phyloP scores from a whole-genome alignment of 495 filamentous ascomycete species.

The Tuber indicum region DNA sequence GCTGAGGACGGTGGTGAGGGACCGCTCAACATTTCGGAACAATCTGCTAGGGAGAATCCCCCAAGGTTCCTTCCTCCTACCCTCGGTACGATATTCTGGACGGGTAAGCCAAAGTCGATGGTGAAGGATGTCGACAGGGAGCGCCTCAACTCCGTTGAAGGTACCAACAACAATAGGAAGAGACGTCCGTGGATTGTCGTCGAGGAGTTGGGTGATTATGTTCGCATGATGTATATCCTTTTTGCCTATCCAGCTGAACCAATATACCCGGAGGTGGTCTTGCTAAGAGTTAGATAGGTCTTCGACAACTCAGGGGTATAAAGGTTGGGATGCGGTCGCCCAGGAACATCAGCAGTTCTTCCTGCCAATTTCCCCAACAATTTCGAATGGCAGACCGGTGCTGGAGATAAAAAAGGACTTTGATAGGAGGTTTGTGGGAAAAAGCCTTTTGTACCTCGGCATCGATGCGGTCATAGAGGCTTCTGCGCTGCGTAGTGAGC shows the following conservation, averaged over 20 bases:
- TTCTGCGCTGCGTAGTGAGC: neutral
- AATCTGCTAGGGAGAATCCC: neutral
- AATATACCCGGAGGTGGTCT: neutral
- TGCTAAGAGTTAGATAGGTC: neutral
- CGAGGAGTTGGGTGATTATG: neutral
- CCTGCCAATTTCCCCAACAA: neutral
- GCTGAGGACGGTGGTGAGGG: neutral
- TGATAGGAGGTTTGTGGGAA: neutral
- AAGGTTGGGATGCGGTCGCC: neutral
- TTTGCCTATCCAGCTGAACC: neutral
- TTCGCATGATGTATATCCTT: neutral
- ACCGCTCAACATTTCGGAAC: neutral
- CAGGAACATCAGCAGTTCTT: neutral
- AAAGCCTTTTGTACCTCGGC: neutral
- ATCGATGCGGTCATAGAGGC: neutral
- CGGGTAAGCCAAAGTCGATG: neutral
- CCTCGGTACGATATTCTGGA: neutral
- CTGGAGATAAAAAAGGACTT: neutral
- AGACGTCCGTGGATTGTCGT: neutral
- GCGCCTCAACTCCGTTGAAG: neutral
- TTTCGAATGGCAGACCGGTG: neutral
- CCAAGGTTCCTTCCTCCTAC: neutral
- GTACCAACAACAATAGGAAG: neutral
- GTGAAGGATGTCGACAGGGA: neutral
- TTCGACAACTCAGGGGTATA: neutral